phyloP scores from a whole-genome alignment of 106 monocot species.

The Gastrodia elata region DNA sequence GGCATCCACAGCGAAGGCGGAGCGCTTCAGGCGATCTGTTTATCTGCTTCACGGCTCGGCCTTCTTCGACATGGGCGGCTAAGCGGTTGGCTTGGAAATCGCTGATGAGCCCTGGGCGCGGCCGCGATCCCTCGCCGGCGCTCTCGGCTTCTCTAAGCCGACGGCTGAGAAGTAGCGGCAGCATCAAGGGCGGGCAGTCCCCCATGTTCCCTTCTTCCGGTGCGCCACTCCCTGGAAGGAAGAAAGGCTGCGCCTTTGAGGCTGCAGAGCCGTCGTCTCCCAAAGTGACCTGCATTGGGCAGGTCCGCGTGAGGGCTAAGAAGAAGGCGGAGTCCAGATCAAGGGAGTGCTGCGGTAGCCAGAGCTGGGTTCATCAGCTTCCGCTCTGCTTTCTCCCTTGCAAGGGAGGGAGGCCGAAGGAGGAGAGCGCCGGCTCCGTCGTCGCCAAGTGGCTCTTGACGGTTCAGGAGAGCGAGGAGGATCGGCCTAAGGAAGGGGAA shows the following conservation, averaged over 20 bases:
- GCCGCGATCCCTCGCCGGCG: slow-evolving; percentile 27
- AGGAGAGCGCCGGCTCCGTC: slow-evolving; percentile 24
- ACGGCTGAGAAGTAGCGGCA: slow-evolving; percentile 54
- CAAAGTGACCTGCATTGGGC: slow-evolving; percentile 98
- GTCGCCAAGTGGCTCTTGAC: slow-evolving; percentile 69
- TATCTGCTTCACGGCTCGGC: slow-evolving; percentile 78
- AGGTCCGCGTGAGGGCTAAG: slow-evolving; percentile 62
- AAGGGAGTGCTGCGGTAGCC: slow-evolving; percentile 10
- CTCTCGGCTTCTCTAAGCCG: slow-evolving; percentile 68
- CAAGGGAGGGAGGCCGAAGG: slow-evolving; percentile 13
- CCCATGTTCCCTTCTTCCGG: slow-evolving; percentile 60
- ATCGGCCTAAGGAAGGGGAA: slow-evolving; percentile 16
- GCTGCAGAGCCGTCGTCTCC: slow-evolving; percentile 85
- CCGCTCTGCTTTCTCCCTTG: slow-evolving; percentile 57
- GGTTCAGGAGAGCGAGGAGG: slow-evolving; percentile 39
- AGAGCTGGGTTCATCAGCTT: slow-evolving; percentile 37
- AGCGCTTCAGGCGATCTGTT: slow-evolving; percentile 49
- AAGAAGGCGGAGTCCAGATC: slow-evolving; percentile 30
- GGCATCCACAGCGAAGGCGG: slow-evolving; percentile 17
- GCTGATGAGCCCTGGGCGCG: slow-evolving; percentile 47
- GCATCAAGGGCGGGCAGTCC: slow-evolving; percentile 83
- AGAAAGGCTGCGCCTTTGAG: slow-evolving; percentile 46
- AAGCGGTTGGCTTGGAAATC: slow-evolving; percentile 42
- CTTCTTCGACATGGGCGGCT: slow-evolving; percentile 30
- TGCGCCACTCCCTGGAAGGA: slow-evolving; percentile 16